These are phyloP conservation scores for Ustilago lituana DNA, from an alignment of 1,284 basidiomycete genomes.

Conservation along the genomic window DNA sequence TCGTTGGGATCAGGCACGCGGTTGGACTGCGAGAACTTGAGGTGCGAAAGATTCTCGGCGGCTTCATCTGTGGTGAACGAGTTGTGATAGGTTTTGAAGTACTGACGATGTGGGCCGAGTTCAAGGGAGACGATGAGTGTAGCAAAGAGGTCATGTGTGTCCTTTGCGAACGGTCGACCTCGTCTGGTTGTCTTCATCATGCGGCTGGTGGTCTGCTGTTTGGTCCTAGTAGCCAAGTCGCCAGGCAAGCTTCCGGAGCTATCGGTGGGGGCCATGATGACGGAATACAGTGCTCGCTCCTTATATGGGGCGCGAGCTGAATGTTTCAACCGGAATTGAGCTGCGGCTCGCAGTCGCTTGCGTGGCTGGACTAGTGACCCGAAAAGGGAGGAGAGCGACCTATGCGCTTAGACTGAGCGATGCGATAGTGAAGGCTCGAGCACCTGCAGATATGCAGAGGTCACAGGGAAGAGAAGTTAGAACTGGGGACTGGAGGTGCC, in stretches of 20 bases:
- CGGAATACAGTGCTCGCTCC: not conserved
- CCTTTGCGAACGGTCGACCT: slow-evolving; percentile 70
- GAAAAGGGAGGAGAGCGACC: no score
- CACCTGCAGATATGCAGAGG: not conserved
- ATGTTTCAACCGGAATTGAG: not conserved
- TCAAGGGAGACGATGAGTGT: slow-evolving; percentile 94
- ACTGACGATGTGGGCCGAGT: slow-evolving; percentile 87
- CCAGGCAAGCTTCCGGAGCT: slow-evolving; percentile 46
- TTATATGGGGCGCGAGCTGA: slow-evolving; percentile 12
- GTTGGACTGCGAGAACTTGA: slow-evolving; percentile 99
- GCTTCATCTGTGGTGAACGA: slow-evolving; percentile 98
- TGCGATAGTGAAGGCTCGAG: not conserved
- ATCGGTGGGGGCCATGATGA: slow-evolving; percentile 37
- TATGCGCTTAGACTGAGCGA: not conserved
- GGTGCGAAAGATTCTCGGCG: slow-evolving; percentile 87
- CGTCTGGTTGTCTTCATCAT: slow-evolving; percentile 65
- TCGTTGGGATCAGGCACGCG: slow-evolving; percentile 97
- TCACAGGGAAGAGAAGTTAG: not conserved
- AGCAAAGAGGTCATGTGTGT: slow-evolving; percentile 96
- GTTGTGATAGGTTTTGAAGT: slow-evolving; percentile 93
- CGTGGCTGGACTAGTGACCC: no score
- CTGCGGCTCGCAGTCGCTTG: not conserved
- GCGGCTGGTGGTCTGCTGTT: slow-evolving; percentile 61
- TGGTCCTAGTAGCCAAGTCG: slow-evolving; percentile 48
- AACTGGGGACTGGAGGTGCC: no score